These are phyloP conservation scores for Microdochium paspali DNA, from an alignment of 2,329 filamentous ascomycete genomes.

Conservation along the genomic window DNA sequence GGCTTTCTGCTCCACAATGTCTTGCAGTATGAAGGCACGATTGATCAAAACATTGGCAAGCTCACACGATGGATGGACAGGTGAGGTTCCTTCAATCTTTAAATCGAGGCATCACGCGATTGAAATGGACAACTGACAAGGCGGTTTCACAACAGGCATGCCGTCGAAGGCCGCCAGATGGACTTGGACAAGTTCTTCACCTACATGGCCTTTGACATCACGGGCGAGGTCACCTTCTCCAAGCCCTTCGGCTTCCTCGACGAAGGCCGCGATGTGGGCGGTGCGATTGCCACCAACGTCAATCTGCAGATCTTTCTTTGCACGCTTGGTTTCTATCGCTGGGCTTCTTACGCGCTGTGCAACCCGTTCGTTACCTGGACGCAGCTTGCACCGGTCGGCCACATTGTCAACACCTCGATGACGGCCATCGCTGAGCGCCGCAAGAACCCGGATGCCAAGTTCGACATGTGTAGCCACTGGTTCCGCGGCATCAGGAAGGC, in stretches of 20 bases:
- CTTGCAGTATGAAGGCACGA: background rate
- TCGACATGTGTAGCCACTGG: slow-evolving; percentile 7
- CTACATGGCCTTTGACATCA: slow-evolving; percentile 15
- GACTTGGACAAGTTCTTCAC: slow-evolving; percentile 4
- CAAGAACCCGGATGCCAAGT: slow-evolving; percentile 4
- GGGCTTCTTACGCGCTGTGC: slow-evolving; percentile 6
- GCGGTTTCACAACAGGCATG: background rate
- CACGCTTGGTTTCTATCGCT: slow-evolving; percentile 4
- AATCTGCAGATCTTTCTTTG: slow-evolving; percentile 2
- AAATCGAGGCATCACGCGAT: background rate
- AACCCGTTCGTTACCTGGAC: slow-evolving; percentile 8
- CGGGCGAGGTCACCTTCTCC: slow-evolving; percentile 16
- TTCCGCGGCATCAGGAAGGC: slow-evolving; percentile 3
- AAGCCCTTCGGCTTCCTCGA: slow-evolving; percentile 17
- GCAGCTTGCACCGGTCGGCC: slow-evolving; percentile 5
- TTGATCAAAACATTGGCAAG: background rate
- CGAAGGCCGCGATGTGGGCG: slow-evolving; percentile 11
- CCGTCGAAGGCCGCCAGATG: slow-evolving; percentile 1
- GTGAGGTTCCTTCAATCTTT: background rate
- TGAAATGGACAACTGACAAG: background rate
- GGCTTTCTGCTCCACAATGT: background rate
- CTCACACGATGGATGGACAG: slow-evolving; percentile 1
- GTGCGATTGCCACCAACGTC: slow-evolving; percentile 8
- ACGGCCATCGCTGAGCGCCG: slow-evolving; percentile 2
- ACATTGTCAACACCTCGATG: slow-evolving; percentile 3